Conservation (phyloP, 2,329 filamentous ascomycete genomes). For the Sordariomycetes sp. region DNA sequence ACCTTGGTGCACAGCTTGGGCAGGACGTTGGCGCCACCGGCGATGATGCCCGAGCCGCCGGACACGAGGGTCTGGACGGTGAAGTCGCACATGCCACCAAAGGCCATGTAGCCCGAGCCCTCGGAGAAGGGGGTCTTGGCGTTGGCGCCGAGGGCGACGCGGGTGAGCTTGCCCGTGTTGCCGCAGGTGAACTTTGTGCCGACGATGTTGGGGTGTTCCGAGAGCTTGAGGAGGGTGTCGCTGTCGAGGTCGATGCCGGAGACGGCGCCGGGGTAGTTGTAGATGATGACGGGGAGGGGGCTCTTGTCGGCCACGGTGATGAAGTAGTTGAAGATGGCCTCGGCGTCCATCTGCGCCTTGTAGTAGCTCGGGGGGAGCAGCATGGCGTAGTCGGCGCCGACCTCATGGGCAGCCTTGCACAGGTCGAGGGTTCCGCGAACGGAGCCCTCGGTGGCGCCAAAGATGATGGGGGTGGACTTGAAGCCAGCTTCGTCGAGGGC, state of each 20-base stretch:
- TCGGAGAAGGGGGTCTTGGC: constrained; percentile 56
- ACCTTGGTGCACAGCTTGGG: constrained; percentile 73
- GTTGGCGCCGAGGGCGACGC: constrained; percentile 64
- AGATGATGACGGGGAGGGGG: constrained; percentile 71
- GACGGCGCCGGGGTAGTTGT: constrained; percentile 87
- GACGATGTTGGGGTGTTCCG: constrained; percentile 72
- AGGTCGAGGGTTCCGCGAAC: constrained; percentile 73
- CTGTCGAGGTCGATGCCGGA: constrained; percentile 85
- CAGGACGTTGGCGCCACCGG: constrained; percentile 76
- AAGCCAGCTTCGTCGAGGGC: constrained; percentile 77
- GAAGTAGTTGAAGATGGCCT: constrained; percentile 66
- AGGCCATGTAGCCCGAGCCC: constrained; percentile 69
- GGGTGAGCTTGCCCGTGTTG: constrained; percentile 81
- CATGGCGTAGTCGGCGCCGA: constrained; percentile 72
- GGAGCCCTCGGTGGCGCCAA: constrained; percentile 73
- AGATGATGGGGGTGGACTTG: constrained; percentile 65
- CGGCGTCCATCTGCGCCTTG: constrained; percentile 65
- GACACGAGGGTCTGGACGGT: constrained; percentile 72
- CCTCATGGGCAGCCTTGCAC: constrained; percentile 54
- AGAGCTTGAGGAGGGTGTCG: constrained; percentile 72
- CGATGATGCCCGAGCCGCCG: constrained; percentile 77
- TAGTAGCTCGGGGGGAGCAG: constrained; percentile 80
- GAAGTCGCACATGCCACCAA: constrained; percentile 79
- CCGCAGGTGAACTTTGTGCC: constrained; percentile 91
- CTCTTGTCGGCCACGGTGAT: constrained; percentile 65